Conservation (phyloP, 2,329 filamentous ascomycete genomes). For the Aphanocladium album region DNA sequence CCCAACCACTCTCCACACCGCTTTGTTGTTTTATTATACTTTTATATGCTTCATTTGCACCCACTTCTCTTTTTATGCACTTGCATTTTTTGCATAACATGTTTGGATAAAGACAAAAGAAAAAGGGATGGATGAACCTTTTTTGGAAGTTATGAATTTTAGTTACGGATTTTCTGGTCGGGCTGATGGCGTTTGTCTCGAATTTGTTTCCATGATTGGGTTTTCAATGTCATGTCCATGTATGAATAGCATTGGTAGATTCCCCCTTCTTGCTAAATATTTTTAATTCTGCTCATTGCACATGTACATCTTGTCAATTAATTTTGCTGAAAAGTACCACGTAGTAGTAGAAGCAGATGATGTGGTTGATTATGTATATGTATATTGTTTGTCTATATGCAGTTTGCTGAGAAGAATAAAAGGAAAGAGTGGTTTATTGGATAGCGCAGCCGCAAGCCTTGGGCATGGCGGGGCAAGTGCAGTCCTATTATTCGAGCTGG, state of each 20-base stretch:
- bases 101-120: background rate
- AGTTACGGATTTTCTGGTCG: background rate
- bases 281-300: no score
- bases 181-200: conserved; percentile 4
- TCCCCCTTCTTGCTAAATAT: background rate
- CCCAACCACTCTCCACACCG: background rate
- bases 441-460: background rate
- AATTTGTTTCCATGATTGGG: background rate
- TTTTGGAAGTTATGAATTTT: background rate
- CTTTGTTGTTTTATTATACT: no score
- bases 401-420: no score
- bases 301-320: no score
- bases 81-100: conserved; percentile 1
- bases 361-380: no score
- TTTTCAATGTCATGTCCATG: conserved; percentile 4
- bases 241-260: conserved; percentile 11
- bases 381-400: no score
- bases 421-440: background rate
- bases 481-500: background rate
- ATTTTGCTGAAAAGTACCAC: no score
- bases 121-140: background rate
- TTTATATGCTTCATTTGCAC: background rate
- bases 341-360: no score
- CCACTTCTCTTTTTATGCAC: background rate
- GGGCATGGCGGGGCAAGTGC: background rate